These are phyloP conservation scores for Quercus lobata DNA, from an alignment of 331 rosid species.

Conservation along the genomic window DNA sequence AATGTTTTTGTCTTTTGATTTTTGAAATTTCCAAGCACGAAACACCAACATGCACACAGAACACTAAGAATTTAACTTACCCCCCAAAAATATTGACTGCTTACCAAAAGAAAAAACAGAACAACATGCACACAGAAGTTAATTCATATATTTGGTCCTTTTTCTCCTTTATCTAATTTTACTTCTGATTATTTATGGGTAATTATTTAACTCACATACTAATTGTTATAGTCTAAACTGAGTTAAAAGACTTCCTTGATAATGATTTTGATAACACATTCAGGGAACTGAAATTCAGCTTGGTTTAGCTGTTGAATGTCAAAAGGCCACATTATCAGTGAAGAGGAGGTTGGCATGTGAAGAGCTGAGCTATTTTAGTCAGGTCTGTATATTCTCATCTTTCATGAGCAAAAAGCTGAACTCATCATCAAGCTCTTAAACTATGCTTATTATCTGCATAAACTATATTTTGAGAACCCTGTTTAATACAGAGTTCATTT, in stretches of 20 bases:
- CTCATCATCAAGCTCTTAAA: not conserved
- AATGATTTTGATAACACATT: conserved; percentile 15
- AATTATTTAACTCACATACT: not conserved
- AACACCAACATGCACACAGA: not conserved
- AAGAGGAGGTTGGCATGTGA: conserved; percentile 98
- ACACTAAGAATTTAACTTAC: not conserved
- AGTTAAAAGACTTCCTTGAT: not conserved
- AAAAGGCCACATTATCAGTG: conserved; percentile 73
- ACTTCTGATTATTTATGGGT: not conserved
- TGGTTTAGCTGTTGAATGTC: conserved; percentile 91
- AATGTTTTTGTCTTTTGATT: not conserved
- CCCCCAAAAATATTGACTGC: not conserved
- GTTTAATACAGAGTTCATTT: not conserved
- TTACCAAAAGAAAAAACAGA: not conserved
- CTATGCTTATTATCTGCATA: not conserved
- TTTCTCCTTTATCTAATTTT: not conserved
- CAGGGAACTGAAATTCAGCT: conserved; percentile 97
- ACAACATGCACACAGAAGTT: not conserved
- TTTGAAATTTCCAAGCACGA: not conserved
- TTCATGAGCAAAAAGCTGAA: not conserved
- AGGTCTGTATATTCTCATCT: conserved; percentile 43
- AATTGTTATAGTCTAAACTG: not conserved
- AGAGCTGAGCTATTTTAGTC: conserved; percentile 71
- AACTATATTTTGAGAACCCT: conserved; percentile 4
- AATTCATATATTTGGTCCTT: not conserved